phyloP scores from a whole-genome alignment of 202 grass and related monocot genomes.

The Zizania palustris region DNA sequence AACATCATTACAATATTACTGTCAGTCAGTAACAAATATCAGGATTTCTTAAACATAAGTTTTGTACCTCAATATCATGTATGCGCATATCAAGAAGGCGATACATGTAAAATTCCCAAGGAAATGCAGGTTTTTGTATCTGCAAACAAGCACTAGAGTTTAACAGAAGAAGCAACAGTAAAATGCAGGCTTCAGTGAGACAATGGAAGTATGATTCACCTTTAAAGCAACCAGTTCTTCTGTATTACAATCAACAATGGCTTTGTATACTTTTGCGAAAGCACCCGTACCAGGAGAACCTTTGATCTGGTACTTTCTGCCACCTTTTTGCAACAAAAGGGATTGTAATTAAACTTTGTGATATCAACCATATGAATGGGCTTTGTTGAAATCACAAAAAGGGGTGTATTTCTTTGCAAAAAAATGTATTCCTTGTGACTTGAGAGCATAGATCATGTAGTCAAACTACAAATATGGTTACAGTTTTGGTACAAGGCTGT shows the following conservation, averaged over 20 bases:
- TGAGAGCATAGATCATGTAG: slow-evolving; percentile 13
- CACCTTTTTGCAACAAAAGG: slow-evolving; percentile 55
- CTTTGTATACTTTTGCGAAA: slow-evolving; percentile 91
- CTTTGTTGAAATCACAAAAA: slow-evolving; percentile 1
- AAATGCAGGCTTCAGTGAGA: slow-evolving; percentile 33
- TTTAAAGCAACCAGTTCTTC: slow-evolving; percentile 86
- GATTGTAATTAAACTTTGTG: slow-evolving; percentile 37
- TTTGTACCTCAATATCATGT: slow-evolving; percentile 66
- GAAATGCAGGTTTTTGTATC: slow-evolving; percentile 80
- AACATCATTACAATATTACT: slow-evolving; percentile 30
- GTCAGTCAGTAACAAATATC: not conserved
- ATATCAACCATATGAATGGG: slow-evolving; percentile 19
- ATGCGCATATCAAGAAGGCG: slow-evolving; percentile 82
- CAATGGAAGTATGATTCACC: slow-evolving; percentile 53
- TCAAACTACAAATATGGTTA: slow-evolving; percentile 17
- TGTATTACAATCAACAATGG: slow-evolving; percentile 62
- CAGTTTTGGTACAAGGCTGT: not conserved
- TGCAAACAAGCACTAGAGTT: slow-evolving; percentile 51
- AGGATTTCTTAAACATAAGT: slow-evolving; percentile 38
- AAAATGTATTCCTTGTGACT: slow-evolving; percentile 17
- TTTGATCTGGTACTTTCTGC: slow-evolving; percentile 84
- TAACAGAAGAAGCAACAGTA: slow-evolving; percentile 26
- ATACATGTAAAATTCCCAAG: slow-evolving; percentile 99
- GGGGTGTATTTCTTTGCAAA: slow-evolving; percentile 6
- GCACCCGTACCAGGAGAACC: slow-evolving; percentile 76